Conservation (phyloP, 768 basidiomycete genomes). For the Leucosporidium yakuticum region DNA sequence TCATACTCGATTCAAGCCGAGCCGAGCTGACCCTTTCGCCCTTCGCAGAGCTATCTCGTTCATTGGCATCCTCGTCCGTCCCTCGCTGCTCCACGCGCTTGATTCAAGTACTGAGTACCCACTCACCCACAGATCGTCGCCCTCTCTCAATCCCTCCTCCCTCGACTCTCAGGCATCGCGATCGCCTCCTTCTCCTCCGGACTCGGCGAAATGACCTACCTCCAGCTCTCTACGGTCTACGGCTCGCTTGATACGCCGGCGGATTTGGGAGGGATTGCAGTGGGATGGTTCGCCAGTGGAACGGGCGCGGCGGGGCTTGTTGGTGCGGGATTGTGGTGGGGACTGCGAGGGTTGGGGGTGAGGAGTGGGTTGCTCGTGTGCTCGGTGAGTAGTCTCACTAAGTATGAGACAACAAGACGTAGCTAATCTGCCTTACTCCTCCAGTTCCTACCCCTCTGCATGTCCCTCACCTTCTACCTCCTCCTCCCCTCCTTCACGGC, state of each 20-base stretch:
- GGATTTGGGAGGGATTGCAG: conserved; percentile 65
- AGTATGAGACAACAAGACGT: background rate
- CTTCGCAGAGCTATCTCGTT: conserved; percentile 53
- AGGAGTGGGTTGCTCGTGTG: conserved; percentile 74
- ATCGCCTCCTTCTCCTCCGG: conserved; percentile 85
- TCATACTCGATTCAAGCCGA: too few relatives aligned
- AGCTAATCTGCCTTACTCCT: conserved; percentile 7
- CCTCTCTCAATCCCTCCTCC: conserved; percentile 57
- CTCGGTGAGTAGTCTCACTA: conserved; percentile 51
- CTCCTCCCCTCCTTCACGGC: conserved; percentile 55
- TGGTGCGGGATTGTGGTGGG: conserved; percentile 93
- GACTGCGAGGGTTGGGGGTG: conserved; percentile 77
- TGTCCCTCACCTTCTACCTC: conserved; percentile 69
- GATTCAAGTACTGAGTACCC: background rate
- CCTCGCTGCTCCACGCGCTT: background rate
- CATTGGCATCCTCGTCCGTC: conserved; percentile 76
- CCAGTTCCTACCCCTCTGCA: conserved; percentile 74
- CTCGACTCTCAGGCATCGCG: conserved; percentile 71
- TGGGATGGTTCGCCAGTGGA: conserved; percentile 90
- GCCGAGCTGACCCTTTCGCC: too few relatives aligned
- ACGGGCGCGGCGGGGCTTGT: conserved; percentile 91
- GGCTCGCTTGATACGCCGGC: conserved; percentile 58
- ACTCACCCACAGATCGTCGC: conserved; percentile 64
- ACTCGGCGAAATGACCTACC: conserved; percentile 86
- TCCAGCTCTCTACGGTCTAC: conserved; percentile 57